Base-by-base conservation (phyloP, 306 rosid genomes). In the Carpinus fangiana region DNA sequence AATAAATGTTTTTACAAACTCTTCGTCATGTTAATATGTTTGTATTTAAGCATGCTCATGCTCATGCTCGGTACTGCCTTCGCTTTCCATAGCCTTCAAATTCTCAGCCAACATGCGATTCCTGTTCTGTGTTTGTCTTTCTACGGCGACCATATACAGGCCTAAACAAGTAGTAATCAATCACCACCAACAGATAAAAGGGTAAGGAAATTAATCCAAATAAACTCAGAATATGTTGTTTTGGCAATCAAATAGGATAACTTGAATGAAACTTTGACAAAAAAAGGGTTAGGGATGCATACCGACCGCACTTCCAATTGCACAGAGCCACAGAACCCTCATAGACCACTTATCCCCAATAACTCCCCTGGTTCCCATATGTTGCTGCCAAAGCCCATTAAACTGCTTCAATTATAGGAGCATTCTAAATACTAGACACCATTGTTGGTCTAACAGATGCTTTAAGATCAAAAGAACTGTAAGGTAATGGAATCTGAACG, bases 301-400 rank as follows among this genome's bases (percentile, higher is more conserved):
- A 85, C 88, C 23, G 36, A 78, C 17, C 13, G 81, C 88, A 78
- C 86, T 85, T 46, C 88, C 88, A 56, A 85, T 64, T 62, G 86
- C 88, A 59, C 88, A 85, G 12, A 59, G 55, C 88, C 88, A 85
- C 26, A 85, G 86, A 81, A 78, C 38, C 80, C 86, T 85, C 88
- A 85, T 85, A 80, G 88, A 85, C 86, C 86, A 85, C 82, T 79
- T 82, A 72, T 85, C 88, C 23, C 64, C 48, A 12, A 85, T 78
- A 56, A 65, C 83, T 85, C 88, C 86, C 73, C 85, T 84, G 65
- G 75, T 13, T 76, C 80, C 81, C 86, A 82, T 78, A 48, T 11
- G 78, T 76, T 11, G 16, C 82, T 57, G 81, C 75, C 71, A 34
- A 76, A 69, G 38, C 56, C 61, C 66, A 23, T 17, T 47, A 67